Evolutionary conservation across 768 basidiomycete genomes (phyloP).

Genomic region (Termitomyces sp.): DNA sequence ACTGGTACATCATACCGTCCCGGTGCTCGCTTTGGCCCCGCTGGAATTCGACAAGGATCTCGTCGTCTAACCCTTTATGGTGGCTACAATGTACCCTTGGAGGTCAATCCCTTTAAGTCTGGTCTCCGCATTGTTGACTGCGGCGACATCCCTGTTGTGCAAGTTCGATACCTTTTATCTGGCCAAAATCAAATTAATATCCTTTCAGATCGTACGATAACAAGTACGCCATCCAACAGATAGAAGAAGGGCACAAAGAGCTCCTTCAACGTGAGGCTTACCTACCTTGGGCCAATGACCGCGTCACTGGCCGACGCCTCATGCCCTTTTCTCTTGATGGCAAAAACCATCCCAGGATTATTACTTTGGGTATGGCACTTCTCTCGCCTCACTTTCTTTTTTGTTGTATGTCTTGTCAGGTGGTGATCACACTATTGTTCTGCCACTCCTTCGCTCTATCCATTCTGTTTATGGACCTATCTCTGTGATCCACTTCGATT

Average conservation of each 20-base stretch:
- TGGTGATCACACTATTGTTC: conserved; percentile 81
- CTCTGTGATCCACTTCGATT: conserved; percentile 84
- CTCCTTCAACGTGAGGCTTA: conserved; percentile 61
- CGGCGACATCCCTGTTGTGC: conserved; percentile 72
- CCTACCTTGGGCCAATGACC: conserved; percentile 59
- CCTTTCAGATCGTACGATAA: conserved; percentile 65
- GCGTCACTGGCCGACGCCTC: conserved; percentile 50
- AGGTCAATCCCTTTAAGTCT: conserved; percentile 64
- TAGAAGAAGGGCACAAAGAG: conserved; percentile 65
- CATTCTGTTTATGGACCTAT: conserved; percentile 74
- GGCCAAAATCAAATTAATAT: background rate
- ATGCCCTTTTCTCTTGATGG: conserved; percentile 62
- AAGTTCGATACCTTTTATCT: conserved; percentile 10
- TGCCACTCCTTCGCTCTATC: conserved; percentile 61
- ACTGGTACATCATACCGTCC: conserved; percentile 75
- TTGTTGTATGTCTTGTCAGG: conserved; percentile 29
- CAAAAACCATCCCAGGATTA: conserved; percentile 69
- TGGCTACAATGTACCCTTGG: conserved; percentile 73
- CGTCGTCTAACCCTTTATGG: conserved; percentile 72
- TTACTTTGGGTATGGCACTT: conserved; percentile 44
- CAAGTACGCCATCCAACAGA: conserved; percentile 65
- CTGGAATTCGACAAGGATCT: conserved; percentile 76
- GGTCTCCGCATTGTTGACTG: conserved; percentile 72
- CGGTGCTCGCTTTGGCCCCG: conserved; percentile 83
- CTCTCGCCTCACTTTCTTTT: background rate